Evolutionary conservation across 768 basidiomycete species (phyloP).

Genomic region (Suillus brevipes): DNA sequence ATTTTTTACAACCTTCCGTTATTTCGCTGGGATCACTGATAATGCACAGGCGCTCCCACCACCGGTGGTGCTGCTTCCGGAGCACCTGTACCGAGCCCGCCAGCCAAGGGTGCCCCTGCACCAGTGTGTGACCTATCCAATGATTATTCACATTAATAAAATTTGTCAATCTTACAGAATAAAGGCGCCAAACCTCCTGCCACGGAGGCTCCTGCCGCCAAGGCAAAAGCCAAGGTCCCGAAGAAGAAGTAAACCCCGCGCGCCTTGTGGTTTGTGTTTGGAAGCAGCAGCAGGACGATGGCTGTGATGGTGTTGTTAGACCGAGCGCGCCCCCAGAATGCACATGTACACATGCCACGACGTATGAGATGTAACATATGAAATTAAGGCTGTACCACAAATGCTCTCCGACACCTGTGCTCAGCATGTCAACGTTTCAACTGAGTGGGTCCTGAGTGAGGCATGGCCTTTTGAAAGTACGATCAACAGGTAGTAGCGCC

Average conservation of each 20-base stretch:
- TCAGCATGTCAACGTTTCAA: neutral
- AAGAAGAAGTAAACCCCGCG: conserved; percentile 30
- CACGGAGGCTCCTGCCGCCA: conserved; percentile 30
- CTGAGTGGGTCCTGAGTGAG: neutral
- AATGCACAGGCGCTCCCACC: conserved; percentile 16
- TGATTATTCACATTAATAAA: neutral
- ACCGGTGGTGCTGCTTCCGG: neutral
- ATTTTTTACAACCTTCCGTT: neutral
- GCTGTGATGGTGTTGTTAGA: neutral
- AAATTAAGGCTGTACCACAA: neutral
- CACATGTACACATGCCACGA: neutral
- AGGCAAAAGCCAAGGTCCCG: conserved; percentile 25
- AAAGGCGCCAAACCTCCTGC: conserved; percentile 18
- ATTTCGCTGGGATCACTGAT: neutral
- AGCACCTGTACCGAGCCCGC: neutral
- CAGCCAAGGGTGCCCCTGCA: neutral
- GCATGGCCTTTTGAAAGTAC: too few species aligned
- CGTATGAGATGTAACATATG: neutral
- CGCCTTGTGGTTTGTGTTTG: neutral
- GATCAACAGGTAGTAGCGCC: neutral
- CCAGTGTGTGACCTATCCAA: conserved; percentile 1
- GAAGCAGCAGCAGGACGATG: neutral
- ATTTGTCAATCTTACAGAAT: conserved; percentile 15
- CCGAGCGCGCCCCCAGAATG: neutral
- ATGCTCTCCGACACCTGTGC: neutral